A percentile compares a stretch with the other conserved stretches of the same genome.
These are phyloP conservation scores for Quercus rubra DNA, from an alignment of 306 rosid species.

Conservation along the genomic window DNA sequence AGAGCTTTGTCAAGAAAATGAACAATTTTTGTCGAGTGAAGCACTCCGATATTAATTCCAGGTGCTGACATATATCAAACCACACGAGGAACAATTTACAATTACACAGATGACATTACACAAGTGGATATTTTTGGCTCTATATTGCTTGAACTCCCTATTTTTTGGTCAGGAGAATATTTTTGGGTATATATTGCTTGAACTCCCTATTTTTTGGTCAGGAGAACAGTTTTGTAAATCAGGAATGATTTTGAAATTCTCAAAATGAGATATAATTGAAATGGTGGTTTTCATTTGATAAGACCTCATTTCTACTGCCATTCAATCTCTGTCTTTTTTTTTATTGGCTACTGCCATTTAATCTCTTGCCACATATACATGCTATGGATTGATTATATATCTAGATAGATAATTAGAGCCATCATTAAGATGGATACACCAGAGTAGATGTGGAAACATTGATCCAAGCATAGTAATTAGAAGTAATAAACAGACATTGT, in stretches of 20 bases:
- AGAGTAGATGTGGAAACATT: too few relatives aligned
- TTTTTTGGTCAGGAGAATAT: slow-evolving; percentile 8
- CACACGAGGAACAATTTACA: not conserved
- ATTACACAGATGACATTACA: slow-evolving; percentile 22
- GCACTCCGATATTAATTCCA: not conserved
- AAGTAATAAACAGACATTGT: not conserved
- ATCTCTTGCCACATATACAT: not conserved
- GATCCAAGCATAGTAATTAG: too few relatives aligned
- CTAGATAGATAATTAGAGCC: too few relatives aligned
- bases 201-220: not conserved
- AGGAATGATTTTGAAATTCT: not conserved
- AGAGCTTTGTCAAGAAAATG: not conserved
- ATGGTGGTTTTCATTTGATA: not conserved
- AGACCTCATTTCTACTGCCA: too few relatives aligned
- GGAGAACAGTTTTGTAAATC: slow-evolving; percentile 38
- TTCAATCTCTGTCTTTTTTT: too few relatives aligned
- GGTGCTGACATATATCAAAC: not conserved
- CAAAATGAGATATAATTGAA: not conserved
- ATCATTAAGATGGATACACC: too few relatives aligned
- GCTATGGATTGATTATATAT: not conserved
- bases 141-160: slow-evolving; percentile 13
- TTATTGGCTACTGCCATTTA: not conserved
- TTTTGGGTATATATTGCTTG: slow-evolving; percentile 16
- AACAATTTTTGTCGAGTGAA: not conserved
- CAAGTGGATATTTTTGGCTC: not conserved